Base-by-base conservation (phyloP, 257 asterid species). In the Schizonepeta tenuifolia region DNA sequence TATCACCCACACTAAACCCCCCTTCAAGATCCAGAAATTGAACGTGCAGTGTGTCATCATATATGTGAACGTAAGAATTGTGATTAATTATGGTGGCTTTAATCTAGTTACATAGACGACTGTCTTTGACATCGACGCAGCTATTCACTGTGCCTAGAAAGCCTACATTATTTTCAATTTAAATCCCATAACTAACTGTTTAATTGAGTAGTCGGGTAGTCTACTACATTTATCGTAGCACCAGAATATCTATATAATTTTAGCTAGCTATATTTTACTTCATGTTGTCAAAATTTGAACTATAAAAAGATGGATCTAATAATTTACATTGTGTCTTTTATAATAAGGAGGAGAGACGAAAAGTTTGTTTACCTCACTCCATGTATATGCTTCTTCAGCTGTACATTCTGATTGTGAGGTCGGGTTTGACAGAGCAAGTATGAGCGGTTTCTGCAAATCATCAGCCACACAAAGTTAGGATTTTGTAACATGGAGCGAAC, bases 331-430 rank as follows among this genome's bases (percentile, higher is more conserved):
- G 3, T 6, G n/a, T 38, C 43, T 38, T 38, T 38, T 15, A 18
- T 38, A 59, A 51, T 7, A 35, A 1, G 9, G 55, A 22, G 41
- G 65, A 18, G 21, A 60, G 53, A 21, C 11, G n/a, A 51, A 6
- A 9, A n/a, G 21, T 13, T 36, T 65, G 17, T 56, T 77, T 82
- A 92, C 98, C 97, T 88, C 78, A 55, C 80, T 90, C 95, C 96
- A 93, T 36, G 86, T 76, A 65, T 90, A 93, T 46, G 97, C 98
- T 82, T 93, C 98, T 81, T 93, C 96, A 46, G 98, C 98, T 11
- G 98, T 90, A 63, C 98, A 93, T 81, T 93, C 98, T 7, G 97
- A 80, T 79, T 90, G 98, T 26, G 98, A 86, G 69, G 98, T 93
- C 26, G 98, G 98, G 74, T 93, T 93, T 7, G 98, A 93, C 26